Conservation (phyloP, 139 green algal species). For the Chlamydomonas sphaeroides region DNA sequence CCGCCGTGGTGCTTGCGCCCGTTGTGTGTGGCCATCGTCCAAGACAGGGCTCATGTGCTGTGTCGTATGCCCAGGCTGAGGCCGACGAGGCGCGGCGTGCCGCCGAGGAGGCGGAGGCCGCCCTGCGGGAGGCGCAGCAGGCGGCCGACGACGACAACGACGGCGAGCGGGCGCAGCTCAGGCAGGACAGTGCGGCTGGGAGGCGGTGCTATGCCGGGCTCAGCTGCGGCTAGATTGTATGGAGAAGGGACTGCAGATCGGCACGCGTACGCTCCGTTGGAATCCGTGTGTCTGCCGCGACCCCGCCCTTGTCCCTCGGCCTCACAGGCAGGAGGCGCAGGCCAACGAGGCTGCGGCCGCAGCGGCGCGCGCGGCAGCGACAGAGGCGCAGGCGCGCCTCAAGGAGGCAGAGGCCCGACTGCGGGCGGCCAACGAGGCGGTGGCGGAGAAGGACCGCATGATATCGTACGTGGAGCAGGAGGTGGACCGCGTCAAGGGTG, state of each 20-base stretch:
- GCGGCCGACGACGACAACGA: slow-evolving; percentile 36
- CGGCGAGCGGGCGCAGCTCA: slow-evolving; percentile 20
- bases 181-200: too few relatives aligned
- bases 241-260: too few relatives aligned
- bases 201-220: too few relatives aligned
- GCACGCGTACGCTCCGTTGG: too few relatives aligned
- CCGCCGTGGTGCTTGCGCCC: too few relatives aligned
- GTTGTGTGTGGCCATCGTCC: too few relatives aligned
- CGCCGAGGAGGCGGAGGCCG: slow-evolving; percentile 54
- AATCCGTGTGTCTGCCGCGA: too few relatives aligned
- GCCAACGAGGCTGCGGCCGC: slow-evolving; percentile 51
- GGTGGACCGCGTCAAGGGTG: slow-evolving; percentile 70
- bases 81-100: slow-evolving; percentile 53
- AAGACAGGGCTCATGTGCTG: too few relatives aligned
- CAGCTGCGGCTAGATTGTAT: too few relatives aligned
- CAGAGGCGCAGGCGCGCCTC: slow-evolving; percentile 28
- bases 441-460: slow-evolving; percentile 67
- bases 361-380: not conserved
- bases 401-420: slow-evolving; percentile 31
- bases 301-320: too few relatives aligned
- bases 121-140: slow-evolving; percentile 41
- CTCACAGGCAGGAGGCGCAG: slow-evolving; percentile 57
- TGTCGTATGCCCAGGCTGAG: slow-evolving; percentile 42
- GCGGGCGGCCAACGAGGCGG: slow-evolving; percentile 9
- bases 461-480: slow-evolving; percentile 73